Base-by-base conservation (phyloP, 768 basidiomycete species). In the Cystobasidium ongulense region DNA sequence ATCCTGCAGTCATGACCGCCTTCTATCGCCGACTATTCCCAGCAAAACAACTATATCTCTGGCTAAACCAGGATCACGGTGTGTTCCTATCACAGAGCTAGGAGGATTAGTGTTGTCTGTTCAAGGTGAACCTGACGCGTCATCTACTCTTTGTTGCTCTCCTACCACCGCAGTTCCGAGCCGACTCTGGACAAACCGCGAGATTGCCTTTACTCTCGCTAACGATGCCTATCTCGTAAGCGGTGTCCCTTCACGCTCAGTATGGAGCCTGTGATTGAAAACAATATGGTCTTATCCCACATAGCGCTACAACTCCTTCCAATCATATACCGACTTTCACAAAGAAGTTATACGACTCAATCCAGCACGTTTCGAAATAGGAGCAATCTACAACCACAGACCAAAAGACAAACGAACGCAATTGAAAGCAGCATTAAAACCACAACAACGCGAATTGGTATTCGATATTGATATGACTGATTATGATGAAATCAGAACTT, bases 381-480 rank as follows among this genome's bases (percentile, higher is more conserved):
- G 96, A 1, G 92, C 96, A 0, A 86, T 96, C 38, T 99, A 98
- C 81, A 88, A 87, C 66, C 89, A 88, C 2, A 84, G 88, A 92
- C 95, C 95, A 1, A 85, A 87, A 78, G 95, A 97, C 83, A 89
- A 87, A 80, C 94, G 94, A 79, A 88, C 90, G 0, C 84, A 91
- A 18, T 87, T 87, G 13, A 83, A 88, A n/a, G 82, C 83, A 1
- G 85, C 84, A 0, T 88, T 97, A 76, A 84, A 85, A 53, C 92
- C 96, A 0, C 80, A 86, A 38, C 86, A 87, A 76, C 89, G 96
- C 73, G 96, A 98, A 80, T 88, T 99, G 52, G 95, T 98, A 0
- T 96, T 99, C 80, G 96, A 99, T 87, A 97, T 99, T 80, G 96
- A 99, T 82, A 97, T 99, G 96, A 95, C 96, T 18, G 96, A 99